These are phyloP conservation scores for Pseudofabraea citricarpa DNA, from an alignment of 2,329 filamentous ascomycete species.

Conservation along the genomic window DNA sequence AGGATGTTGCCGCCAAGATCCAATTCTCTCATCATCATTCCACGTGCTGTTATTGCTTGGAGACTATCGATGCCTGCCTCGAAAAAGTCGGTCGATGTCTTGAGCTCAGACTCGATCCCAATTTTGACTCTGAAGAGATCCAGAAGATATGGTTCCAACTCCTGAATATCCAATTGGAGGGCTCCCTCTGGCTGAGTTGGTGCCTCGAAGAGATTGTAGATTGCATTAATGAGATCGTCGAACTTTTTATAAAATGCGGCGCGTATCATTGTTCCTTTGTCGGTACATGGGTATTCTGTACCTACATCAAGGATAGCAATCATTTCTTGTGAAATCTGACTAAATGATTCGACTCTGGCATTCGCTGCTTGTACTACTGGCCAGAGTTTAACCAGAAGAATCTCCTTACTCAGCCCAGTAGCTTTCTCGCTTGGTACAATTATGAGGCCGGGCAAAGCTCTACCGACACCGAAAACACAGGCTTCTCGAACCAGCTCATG, in stretches of 20 bases:
- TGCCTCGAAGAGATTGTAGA: constrained; percentile 27
- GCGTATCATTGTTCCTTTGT: constrained; percentile 49
- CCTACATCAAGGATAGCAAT: constrained; percentile 40
- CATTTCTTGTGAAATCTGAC: constrained; percentile 46
- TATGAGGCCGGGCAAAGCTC: constrained; percentile 44
- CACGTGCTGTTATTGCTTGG: constrained; percentile 22
- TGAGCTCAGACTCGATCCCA: constrained; percentile 4
- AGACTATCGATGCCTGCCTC: constrained; percentile 24
- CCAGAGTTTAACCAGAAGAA: constrained; percentile 44
- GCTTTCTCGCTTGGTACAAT: constrained; percentile 43
- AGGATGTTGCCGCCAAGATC: constrained; percentile 17
- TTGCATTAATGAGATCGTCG: constrained; percentile 34
- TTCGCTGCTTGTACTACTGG: constrained; percentile 47
- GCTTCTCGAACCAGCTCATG: constrained; percentile 47
- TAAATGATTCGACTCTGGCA: constrained; percentile 42
- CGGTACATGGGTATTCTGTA: constrained; percentile 38
- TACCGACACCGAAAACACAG: constrained; percentile 49
- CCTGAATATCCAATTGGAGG: constrained; percentile 7
- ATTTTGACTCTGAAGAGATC: constrained; percentile 21
- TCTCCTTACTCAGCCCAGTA: constrained; percentile 31
- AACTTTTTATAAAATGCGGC: constrained; percentile 40
- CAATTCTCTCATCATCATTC: constrained; percentile 20
- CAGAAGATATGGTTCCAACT: constrained; percentile 17
- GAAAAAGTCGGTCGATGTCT: constrained; percentile 23
- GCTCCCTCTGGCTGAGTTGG: constrained; percentile 21